phyloP scores from a whole-genome alignment of 2,329 filamentous ascomycete genomes.

The Penicillium sp. region DNA sequence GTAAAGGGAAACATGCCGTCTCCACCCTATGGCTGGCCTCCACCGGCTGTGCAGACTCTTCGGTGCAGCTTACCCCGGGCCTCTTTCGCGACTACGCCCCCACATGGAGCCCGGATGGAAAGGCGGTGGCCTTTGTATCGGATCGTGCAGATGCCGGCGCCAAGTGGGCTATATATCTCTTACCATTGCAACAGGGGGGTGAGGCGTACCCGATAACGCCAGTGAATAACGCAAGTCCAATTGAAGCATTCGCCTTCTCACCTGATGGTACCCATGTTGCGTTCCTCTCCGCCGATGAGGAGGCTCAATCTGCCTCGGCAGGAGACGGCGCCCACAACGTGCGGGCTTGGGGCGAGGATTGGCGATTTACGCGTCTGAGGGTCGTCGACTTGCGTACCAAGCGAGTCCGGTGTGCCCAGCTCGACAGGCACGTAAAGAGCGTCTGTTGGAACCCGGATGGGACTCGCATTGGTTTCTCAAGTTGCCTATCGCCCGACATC shows the following conservation, averaged over 20 bases:
- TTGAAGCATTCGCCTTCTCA: conserved; percentile 4
- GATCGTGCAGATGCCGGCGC: conserved; percentile 8
- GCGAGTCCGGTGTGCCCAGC: conserved; percentile 3
- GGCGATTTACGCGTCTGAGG: conserved; percentile 9
- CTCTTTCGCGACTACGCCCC: conserved; percentile 12
- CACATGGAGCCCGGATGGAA: conserved; percentile 15
- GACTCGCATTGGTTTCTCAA: conserved; percentile 8
- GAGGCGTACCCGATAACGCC: conserved; percentile 9
- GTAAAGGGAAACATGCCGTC: conserved; percentile 2
- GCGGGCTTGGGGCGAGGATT: conserved; percentile 8
- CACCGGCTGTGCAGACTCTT: conserved; percentile 3
- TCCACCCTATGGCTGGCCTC: conserved; percentile 13
- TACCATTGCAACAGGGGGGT: neutral
- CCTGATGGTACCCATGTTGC: conserved; percentile 7
- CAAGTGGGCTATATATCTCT: conserved; percentile 9
- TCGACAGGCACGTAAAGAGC: conserved; percentile 8
- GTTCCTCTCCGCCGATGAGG: conserved; percentile 9
- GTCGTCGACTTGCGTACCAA: conserved; percentile 11
- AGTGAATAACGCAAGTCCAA: conserved; percentile 3
- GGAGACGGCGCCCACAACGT: neutral
- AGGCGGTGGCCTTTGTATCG: conserved; percentile 11
- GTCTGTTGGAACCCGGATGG: conserved; percentile 13
- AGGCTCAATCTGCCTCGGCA: neutral
- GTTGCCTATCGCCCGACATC: conserved; percentile 4
- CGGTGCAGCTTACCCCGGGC: conserved; percentile 9